A percentile compares a stretch with the other conserved stretches of the same genome.
Conservation (phyloP, 208 protist species). For the Crithidia expoeki region DNA sequence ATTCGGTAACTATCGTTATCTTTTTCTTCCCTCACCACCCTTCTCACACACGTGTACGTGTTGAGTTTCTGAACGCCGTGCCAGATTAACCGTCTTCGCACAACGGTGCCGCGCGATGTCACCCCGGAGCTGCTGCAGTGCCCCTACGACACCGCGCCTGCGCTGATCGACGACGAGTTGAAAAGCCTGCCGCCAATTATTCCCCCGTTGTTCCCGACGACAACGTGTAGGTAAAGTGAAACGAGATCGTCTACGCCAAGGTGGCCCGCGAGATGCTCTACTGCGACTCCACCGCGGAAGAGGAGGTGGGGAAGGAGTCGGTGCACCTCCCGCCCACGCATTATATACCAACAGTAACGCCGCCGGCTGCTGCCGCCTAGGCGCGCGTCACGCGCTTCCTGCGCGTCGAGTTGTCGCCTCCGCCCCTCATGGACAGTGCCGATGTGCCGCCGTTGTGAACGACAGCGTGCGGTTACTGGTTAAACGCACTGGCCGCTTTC, state of each 20-base stretch:
- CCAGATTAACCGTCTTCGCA: constrained; percentile 7
- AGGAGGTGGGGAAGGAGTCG: no score
- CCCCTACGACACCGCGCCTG: constrained; percentile 4
- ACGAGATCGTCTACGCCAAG: not conserved
- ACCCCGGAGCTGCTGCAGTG: constrained; percentile 17
- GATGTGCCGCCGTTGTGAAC: constrained; percentile 5
- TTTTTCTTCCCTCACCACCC: no score
- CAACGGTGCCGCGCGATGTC: constrained; percentile 8
- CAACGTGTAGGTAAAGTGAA: constrained; percentile 8
- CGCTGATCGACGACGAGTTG: constrained; percentile 9
- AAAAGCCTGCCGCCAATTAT: not conserved
- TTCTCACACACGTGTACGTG: no score
- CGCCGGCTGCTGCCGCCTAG: no score
- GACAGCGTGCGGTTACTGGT: constrained; percentile 19
- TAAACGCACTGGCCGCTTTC: constrained; percentile 1
- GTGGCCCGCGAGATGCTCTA: constrained; percentile 14
- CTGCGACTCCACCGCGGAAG: constrained; percentile 11
- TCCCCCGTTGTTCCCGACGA: not conserved
- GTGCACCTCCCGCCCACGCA: no score
- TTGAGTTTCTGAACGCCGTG: not conserved
- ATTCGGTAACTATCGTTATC: no score
- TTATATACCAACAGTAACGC: no score
- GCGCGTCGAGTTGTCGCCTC: not conserved
- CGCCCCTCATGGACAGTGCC: not conserved
- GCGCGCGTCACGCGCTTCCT: constrained; percentile 12